Percentiles rank a stretch among this genome's conserved stretches.
Evolutionary conservation across 805 yeast species (phyloP).

Genomic region (Metschnikowia cerradonensis): DNA sequence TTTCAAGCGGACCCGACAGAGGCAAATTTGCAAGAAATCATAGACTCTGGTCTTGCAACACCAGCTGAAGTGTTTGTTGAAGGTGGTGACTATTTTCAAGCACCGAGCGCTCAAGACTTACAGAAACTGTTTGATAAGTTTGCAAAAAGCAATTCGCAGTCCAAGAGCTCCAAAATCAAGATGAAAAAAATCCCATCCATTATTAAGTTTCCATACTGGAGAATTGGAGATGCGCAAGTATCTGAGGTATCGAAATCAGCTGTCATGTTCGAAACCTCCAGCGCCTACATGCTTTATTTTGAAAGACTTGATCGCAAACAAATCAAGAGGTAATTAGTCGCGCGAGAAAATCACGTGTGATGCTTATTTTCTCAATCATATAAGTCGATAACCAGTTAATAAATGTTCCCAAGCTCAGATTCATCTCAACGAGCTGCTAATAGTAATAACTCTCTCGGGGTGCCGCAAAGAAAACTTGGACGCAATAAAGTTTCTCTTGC

Average conservation of each 20-base stretch:
- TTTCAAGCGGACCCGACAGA: constrained; percentile 36
- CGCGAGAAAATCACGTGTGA: constrained; percentile 7
- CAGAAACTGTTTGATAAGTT: constrained; percentile 13
- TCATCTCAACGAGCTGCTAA: constrained; percentile 34
- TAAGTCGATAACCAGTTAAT: not conserved
- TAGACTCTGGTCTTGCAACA: constrained; percentile 37
- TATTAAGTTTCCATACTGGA: constrained; percentile 70
- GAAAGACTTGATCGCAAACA: constrained; percentile 47
- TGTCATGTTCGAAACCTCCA: constrained; percentile 63
- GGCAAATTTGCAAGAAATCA: constrained; percentile 35
- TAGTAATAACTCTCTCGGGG: constrained; percentile 9
- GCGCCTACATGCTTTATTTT: constrained; percentile 84
- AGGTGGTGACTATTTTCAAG: constrained; percentile 26
- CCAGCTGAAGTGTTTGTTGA: constrained; percentile 41
- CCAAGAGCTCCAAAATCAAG: constrained; percentile 24
- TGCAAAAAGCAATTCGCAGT: constrained; percentile 10
- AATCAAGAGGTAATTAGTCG: constrained; percentile 9
- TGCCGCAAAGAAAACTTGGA: constrained; percentile 12
- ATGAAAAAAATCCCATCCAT: constrained; percentile 54
- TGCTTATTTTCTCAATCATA: not conserved
- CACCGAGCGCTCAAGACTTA: constrained; percentile 15
- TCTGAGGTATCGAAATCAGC: constrained; percentile 55
- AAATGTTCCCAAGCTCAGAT: constrained; percentile 23
- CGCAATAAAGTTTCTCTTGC: constrained; percentile 54
- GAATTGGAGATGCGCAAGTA: constrained; percentile 72